Base-by-base conservation (phyloP, 306 rosid genomes). In the Betula pendula region DNA sequence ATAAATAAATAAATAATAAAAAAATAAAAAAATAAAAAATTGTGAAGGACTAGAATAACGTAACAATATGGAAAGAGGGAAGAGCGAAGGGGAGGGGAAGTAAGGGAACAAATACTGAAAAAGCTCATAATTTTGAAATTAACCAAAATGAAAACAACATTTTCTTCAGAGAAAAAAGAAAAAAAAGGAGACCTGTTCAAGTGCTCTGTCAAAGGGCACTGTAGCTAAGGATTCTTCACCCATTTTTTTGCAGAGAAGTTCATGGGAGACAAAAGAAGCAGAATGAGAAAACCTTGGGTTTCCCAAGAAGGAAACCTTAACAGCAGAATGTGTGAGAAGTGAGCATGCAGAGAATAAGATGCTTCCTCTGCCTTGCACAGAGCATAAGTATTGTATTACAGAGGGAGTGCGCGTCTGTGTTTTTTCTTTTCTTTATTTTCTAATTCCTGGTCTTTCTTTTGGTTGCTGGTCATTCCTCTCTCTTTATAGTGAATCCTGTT, bases 181-280 rank as follows among this genome's bases (percentile, higher is more conserved):
- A 69, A 0, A 11, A 9, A 9, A 13, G 1, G 31, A 69, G 50
- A 93, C 98, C 98, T 91, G 93, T 82, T 93, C 92, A 75, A 89
- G 79, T 55, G 91, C 83, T 84, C 96, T 89, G 89, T 93, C 96
- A 85, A 86, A 83, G 77, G 91, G 90, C 72, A 75, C 56, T 71
- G 85, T 31, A 44, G 89, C 47, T 24, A 82, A 82, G 73, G 89
- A 89, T 6, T 82, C 87, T 72, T 86, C 87, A 35, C 74, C 92
- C 93, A 91, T 93, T 81, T 65, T 85, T 81, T 79, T 51, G 81
- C 73, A 75, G 81, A 78, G n/a, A 77, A 80, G 79, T 74, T 82
- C 82, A 86, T 83, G 74, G 83, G 77, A 72, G 83, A 72, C 77
- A 84, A 73, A 31, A 50, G 83, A 79, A 81, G 70, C 45, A 74